Evolutionary conservation across 2,329 filamentous ascomycete genomes (phyloP).

Genomic region (Chaetomium strumarium): DNA sequence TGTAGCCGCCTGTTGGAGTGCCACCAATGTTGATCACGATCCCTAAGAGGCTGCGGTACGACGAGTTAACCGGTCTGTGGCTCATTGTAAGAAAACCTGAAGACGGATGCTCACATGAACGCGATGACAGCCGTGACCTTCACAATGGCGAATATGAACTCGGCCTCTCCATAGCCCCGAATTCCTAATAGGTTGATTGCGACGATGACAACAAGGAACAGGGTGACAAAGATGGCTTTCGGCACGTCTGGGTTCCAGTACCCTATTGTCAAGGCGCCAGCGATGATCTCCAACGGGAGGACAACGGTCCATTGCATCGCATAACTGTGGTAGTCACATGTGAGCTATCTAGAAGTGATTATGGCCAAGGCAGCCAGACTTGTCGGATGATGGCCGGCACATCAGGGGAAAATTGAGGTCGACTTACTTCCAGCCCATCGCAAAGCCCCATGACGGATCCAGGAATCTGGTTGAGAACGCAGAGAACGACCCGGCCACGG

Average conservation of each 20-base stretch:
- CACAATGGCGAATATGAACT: conserved; percentile 52
- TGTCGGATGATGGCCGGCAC: not conserved
- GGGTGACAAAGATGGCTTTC: conserved; percentile 46
- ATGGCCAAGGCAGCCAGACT: too few relatives aligned
- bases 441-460: conserved; percentile 50
- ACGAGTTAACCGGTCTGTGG: conserved; percentile 4
- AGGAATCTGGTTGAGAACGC: conserved; percentile 52
- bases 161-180: conserved; percentile 51
- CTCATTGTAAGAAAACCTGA: not conserved
- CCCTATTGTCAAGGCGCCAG: conserved; percentile 41
- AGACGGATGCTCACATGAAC: conserved; percentile 23
- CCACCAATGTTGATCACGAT: conserved; percentile 41
- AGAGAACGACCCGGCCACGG: conserved; percentile 54
- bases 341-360: too few relatives aligned
- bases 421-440: conserved; percentile 47
- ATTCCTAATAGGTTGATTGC: conserved; percentile 53
- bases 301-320: conserved; percentile 45
- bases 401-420: not conserved
- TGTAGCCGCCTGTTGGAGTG: conserved; percentile 49
- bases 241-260: conserved; percentile 41
- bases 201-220: conserved; percentile 48
- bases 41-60: conserved; percentile 20
- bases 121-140: conserved; percentile 45
- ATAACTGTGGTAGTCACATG: conserved; percentile 27
- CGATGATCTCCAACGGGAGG: conserved; percentile 43